Evolutionary conservation across 2,329 filamentous ascomycete species (phyloP).

Genomic region (Aspergillus pseudoglaucus): DNA sequence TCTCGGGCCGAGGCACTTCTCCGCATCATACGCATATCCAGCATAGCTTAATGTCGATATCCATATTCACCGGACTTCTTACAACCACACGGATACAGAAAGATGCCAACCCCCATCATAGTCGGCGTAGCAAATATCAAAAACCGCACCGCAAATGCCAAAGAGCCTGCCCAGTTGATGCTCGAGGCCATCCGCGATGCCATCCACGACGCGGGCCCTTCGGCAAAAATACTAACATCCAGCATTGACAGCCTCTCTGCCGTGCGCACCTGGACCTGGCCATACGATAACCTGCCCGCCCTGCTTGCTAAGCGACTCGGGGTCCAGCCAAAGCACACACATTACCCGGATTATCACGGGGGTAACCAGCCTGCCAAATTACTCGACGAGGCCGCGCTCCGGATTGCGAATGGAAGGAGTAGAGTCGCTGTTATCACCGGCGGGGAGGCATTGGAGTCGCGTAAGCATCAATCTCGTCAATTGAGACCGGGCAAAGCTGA

Average conservation of each 20-base stretch:
- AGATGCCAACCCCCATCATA: conserved; percentile 44
- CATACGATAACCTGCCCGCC: conserved; percentile 53
- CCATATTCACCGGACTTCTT: not conserved
- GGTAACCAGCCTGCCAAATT: conserved; percentile 53
- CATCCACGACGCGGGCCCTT: conserved; percentile 44
- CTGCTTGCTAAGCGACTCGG: conserved; percentile 47
- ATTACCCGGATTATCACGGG: conserved; percentile 55
- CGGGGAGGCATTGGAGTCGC: conserved; percentile 58
- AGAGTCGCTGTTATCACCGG: conserved; percentile 56
- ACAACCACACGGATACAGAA: not conserved
- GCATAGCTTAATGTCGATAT: not conserved
- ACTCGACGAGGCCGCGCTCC: conserved; percentile 57
- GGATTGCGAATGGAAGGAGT: conserved; percentile 48
- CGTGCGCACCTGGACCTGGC: conserved; percentile 51
- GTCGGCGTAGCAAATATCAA: conserved; percentile 58
- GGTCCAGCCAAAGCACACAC: conserved; percentile 42
- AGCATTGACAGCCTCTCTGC: conserved; percentile 54
- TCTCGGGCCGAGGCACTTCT: not conserved
- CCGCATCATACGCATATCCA: not conserved
- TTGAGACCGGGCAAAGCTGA: conserved; percentile 8
- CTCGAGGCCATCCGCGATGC: conserved; percentile 48
- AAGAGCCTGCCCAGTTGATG: conserved; percentile 56
- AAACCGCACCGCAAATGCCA: conserved; percentile 52
- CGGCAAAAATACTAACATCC: conserved; percentile 30
- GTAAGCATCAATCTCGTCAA: conserved; percentile 20